Base-by-base conservation (phyloP, 257 asterid species). In the Solanum clarkiae region DNA sequence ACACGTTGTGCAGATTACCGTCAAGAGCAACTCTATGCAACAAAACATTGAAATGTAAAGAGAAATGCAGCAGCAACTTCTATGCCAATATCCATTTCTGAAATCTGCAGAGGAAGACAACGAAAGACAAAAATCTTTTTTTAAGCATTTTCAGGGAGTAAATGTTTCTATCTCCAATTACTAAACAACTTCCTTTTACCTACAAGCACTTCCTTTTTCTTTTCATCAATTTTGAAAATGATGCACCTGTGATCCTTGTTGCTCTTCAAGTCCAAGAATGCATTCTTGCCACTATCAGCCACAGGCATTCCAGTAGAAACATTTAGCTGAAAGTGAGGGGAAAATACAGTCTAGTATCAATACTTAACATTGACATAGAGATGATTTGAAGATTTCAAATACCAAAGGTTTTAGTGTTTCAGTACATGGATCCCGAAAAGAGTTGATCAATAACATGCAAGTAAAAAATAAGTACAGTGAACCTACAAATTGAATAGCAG, bases 151-250 rank as follows among this genome's bases (percentile, higher is more conserved):
- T 32, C 36, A 32, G 36, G 3, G 36, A 32, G 36, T 32, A 32
- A 32, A 32, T 32, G 36, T 32, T 32, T 32, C 36, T 32, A 32
- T 32, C 36, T 32, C 36, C 36, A 32, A 32, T 32, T 32, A 32
- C 36, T 32, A 32, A 32, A 32, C 36, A 32, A 32, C 36, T 32
- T 32, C 3, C 36, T 32, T 32, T 32, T 32, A 32, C 36, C 36
- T 32, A 32, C 3, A 32, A 32, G 4, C 36, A 32, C 36, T 32
- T 32, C 36, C 40, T 91, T 92, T 70, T 87, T 90, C 90, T 89
- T 89, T 84, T 93, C 97, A 80, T 92, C 95, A n/a, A 93, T 92
- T 89, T 90, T 92, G 81, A 90, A 92, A 29, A 93, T 91, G 84
- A 92, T 90, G 4, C 92, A 93, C 5, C 97, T 91, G 74, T 91